phyloP scores from a whole-genome alignment of 306 rosid genomes.

The Gynostemma pentaphyllum region DNA sequence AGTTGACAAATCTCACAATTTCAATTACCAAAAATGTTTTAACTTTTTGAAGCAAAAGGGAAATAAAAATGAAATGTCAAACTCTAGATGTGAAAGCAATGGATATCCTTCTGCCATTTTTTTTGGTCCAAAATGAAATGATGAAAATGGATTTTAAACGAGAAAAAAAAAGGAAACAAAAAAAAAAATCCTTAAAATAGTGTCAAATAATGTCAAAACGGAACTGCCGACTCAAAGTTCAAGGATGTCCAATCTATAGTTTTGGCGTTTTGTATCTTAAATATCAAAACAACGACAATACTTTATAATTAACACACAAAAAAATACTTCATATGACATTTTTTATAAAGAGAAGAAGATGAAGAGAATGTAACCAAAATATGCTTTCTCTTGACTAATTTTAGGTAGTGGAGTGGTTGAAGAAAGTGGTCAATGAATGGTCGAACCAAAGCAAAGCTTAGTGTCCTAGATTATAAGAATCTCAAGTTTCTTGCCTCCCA shows the following conservation, averaged over 20 bases:
- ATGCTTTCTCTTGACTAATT: not conserved
- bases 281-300: not conserved
- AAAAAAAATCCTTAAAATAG: not conserved
- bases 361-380: not conserved
- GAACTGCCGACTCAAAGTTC: not conserved
- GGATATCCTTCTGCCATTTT: not conserved
- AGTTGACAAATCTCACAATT: not conserved
- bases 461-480: no score
- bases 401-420: constrained; percentile 5
- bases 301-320: not conserved
- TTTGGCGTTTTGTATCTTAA: not conserved
- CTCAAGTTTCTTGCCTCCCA: no score
- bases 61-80: not conserved
- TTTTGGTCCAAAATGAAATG: not conserved
- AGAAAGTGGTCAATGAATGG: not conserved
- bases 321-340: not conserved
- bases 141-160: not conserved
- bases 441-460: not conserved
- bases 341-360: not conserved
- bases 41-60: not conserved
- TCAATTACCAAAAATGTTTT: not conserved
- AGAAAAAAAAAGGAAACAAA: not conserved
- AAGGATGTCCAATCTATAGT: not conserved
- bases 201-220: not conserved
- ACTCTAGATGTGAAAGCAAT: not conserved